A percentile compares a stretch with the other conserved stretches of the same genome.
Evolutionary conservation across 1,139 yeast species (phyloP).

Genomic region (Pneumocystis murina): DNA sequence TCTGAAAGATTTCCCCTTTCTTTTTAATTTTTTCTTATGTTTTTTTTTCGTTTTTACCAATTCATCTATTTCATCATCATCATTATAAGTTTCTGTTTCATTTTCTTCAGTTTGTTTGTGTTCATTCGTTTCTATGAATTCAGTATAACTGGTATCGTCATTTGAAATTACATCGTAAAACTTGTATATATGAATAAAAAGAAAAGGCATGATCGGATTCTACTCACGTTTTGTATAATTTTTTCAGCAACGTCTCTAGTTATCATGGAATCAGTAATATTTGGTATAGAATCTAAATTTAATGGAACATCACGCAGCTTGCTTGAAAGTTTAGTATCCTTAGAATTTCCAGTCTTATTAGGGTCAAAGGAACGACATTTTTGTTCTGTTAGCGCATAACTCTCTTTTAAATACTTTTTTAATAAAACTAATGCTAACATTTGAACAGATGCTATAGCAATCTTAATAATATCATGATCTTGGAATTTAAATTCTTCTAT

Average conservation of each 20-base stretch:
- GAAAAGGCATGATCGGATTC: not conserved
- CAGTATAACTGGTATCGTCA: not conserved
- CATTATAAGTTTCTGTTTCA: not conserved
- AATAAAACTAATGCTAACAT: conserved; percentile 3
- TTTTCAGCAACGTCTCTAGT: not conserved
- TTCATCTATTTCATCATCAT: not conserved
- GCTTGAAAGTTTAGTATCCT: conserved; percentile 6
- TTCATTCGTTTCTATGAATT: not conserved
- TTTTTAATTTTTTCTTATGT: not conserved
- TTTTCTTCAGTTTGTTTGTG: not conserved
- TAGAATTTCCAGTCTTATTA: conserved; percentile 4
- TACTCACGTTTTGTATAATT: not conserved
- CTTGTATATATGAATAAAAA: not conserved
- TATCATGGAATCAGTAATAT: not conserved
- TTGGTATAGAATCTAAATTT: conserved; percentile 3
- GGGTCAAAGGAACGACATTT: conserved; percentile 11
- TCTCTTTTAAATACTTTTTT: conserved; percentile 5
- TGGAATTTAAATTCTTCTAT: not conserved
- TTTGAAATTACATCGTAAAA: not conserved
- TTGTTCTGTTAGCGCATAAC: conserved; percentile 8
- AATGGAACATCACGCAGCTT: conserved; percentile 1
- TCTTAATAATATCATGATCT: not conserved
- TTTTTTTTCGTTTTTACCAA: not conserved
- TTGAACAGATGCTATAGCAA: conserved; percentile 5
- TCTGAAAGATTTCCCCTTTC: not conserved